Conservation (phyloP, 1,139 yeast genomes). For the Sugiyamaella novakii region DNA sequence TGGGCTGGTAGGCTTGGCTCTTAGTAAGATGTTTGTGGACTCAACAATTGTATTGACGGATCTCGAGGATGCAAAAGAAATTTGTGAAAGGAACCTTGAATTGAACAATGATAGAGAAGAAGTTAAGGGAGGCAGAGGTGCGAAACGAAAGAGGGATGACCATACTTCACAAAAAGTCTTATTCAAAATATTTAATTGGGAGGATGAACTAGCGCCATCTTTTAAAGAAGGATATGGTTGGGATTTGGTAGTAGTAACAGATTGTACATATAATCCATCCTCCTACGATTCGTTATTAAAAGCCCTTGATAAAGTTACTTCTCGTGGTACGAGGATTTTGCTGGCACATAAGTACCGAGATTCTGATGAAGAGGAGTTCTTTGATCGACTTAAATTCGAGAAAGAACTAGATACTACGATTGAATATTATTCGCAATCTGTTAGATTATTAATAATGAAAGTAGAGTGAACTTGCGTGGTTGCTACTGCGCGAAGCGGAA, state of each 20-base stretch:
- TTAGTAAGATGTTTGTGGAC: conserved; percentile 10
- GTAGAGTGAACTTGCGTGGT: background rate
- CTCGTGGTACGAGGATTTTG: conserved; percentile 26
- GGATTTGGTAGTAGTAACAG: conserved; percentile 37
- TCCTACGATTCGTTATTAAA: conserved; percentile 34
- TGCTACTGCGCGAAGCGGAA: background rate
- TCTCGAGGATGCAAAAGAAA: conserved; percentile 25
- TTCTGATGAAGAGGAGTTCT: conserved; percentile 31
- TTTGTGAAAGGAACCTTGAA: conserved; percentile 24
- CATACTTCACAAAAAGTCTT: conserved; percentile 2
- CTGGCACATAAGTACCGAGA: conserved; percentile 39
- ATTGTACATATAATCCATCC: conserved; percentile 39
- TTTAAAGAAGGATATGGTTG: background rate
- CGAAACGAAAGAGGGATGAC: background rate
- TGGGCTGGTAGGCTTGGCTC: conserved; percentile 27
- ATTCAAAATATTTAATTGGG: conserved; percentile 26
- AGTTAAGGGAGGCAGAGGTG: background rate
- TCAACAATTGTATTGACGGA: conserved; percentile 22
- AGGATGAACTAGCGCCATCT: background rate
- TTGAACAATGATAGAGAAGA: no score
- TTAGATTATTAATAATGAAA: conserved; percentile 19
- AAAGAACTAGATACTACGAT: conserved; percentile 15
- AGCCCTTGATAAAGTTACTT: conserved; percentile 27
- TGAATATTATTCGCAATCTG: conserved; percentile 20
- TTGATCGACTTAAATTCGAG: conserved; percentile 20